Evolutionary conservation across 208 protist genomes (phyloP).

Genomic region (Strigomonas galati): DNA sequence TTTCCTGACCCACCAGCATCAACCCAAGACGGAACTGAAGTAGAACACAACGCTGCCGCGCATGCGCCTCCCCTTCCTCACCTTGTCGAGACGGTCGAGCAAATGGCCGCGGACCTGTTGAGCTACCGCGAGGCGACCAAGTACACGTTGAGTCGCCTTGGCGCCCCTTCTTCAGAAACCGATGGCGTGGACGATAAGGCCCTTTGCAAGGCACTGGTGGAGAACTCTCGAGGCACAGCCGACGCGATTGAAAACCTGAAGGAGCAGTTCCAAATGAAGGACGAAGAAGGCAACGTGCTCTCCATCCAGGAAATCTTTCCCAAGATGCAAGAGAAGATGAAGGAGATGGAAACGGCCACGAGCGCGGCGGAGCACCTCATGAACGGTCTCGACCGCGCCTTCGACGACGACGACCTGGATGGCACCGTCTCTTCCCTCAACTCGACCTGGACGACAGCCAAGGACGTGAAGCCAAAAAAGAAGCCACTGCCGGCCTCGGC

Average conservation of each 20-base stretch:
- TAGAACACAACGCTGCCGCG: too few relatives aligned
- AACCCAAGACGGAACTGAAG: too few relatives aligned
- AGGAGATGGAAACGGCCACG: conserved; percentile 37
- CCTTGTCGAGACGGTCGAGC: neutral
- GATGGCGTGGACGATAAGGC: conserved; percentile 5
- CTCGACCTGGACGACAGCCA: conserved; percentile 16
- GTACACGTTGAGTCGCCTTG: neutral
- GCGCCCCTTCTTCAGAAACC: neutral
- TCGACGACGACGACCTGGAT: conserved; percentile 32
- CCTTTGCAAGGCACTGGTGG: conserved; percentile 17
- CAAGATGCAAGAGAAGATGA: conserved; percentile 28
- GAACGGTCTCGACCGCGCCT: conserved; percentile 27
- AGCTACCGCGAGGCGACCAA: neutral
- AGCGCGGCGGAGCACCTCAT: conserved; percentile 38
- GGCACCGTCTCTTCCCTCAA: conserved; percentile 16
- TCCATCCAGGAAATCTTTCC: conserved; percentile 34
- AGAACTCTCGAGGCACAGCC: conserved; percentile 31
- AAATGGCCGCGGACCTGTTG: neutral
- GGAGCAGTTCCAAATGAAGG: conserved; percentile 22
- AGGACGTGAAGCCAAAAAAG: conserved; percentile 44
- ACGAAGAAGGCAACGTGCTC: neutral
- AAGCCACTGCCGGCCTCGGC: conserved; percentile 41
- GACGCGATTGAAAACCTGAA: conserved; percentile 39
- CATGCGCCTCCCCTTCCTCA: neutral
- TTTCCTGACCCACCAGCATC: too few relatives aligned